Conservation (phyloP, 1,139 yeast species). For the Suhomyces kunorum region DNA sequence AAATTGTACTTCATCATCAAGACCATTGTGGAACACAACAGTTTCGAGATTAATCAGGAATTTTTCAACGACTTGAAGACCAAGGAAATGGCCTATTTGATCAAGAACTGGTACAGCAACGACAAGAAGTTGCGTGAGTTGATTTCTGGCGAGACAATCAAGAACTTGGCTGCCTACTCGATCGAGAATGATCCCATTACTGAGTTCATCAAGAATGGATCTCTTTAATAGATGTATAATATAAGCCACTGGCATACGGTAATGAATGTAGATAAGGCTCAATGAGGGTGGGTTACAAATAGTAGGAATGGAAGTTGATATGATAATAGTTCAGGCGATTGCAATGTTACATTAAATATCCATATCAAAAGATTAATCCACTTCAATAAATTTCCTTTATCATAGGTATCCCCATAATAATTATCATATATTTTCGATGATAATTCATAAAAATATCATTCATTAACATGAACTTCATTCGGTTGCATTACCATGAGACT, state of each 20-base stretch:
- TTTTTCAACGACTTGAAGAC: conserved; percentile 43
- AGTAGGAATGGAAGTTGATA: no score
- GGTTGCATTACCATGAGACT: no score
- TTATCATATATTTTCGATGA: no score
- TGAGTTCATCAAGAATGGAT: conserved; percentile 31
- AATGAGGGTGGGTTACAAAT: no score
- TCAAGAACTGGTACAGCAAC: conserved; percentile 63
- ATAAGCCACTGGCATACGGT: neutral
- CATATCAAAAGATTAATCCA: no score
- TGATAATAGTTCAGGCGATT: no score
- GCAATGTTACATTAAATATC: no score
- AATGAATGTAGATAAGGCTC: neutral
- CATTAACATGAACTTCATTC: no score
- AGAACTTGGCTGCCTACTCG: conserved; percentile 38
- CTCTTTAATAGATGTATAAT: conserved; percentile 6
- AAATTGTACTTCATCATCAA: conserved; percentile 67
- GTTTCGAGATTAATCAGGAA: conserved; percentile 48
- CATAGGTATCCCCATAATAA: no score
- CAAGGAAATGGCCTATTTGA: conserved; percentile 61
- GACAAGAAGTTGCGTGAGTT: conserved; percentile 64
- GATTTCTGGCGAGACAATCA: conserved; percentile 41
- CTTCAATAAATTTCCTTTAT: no score
- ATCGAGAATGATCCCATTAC: conserved; percentile 51
- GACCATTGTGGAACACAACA: conserved; percentile 66
- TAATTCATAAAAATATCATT: no score